Conservation (phyloP, 768 basidiomycete species). For the Fistulinella prunicolor region DNA sequence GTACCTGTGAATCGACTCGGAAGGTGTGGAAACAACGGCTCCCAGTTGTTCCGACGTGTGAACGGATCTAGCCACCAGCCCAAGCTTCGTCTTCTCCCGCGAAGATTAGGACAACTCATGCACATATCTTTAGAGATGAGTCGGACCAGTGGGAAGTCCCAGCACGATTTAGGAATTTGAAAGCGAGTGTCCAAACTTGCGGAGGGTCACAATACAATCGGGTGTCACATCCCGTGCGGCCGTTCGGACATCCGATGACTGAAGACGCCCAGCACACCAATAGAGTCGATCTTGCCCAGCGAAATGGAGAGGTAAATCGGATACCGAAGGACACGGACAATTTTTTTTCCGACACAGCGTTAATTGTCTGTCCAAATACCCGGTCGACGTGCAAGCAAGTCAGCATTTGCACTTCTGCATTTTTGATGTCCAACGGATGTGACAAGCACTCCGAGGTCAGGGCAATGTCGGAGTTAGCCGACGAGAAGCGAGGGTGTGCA, state of each 20-base stretch:
- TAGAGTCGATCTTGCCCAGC: too few relatives aligned
- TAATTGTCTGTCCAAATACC: neutral
- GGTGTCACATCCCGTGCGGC: neutral
- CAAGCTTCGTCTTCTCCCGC: conserved; percentile 25
- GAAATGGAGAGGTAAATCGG: too few relatives aligned
- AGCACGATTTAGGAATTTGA: neutral
- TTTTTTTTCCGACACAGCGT: neutral
- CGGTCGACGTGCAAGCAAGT: neutral
- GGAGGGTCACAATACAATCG: neutral
- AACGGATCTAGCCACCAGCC: conserved; percentile 13
- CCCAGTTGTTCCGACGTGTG: conserved; percentile 15
- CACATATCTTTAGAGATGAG: conserved; percentile 7
- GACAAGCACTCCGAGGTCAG: too few relatives aligned
- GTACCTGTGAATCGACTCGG: conserved; percentile 4
- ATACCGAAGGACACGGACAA: neutral
- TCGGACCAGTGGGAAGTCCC: too few relatives aligned
- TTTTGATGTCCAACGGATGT: neutral
- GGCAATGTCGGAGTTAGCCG: conserved; percentile 1
- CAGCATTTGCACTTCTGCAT: neutral
- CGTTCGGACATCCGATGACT: neutral
- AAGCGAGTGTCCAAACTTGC: neutral
- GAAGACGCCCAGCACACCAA: too few relatives aligned
- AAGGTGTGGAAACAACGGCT: conserved; percentile 1
- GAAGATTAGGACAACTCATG: conserved; percentile 13
- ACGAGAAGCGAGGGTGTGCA: neutral